Percentiles rank a stretch among this genome's conserved stretches.
Evolutionary conservation across 2,329 filamentous ascomycete genomes (phyloP).

Genomic region (Coleophoma cylindrospora): DNA sequence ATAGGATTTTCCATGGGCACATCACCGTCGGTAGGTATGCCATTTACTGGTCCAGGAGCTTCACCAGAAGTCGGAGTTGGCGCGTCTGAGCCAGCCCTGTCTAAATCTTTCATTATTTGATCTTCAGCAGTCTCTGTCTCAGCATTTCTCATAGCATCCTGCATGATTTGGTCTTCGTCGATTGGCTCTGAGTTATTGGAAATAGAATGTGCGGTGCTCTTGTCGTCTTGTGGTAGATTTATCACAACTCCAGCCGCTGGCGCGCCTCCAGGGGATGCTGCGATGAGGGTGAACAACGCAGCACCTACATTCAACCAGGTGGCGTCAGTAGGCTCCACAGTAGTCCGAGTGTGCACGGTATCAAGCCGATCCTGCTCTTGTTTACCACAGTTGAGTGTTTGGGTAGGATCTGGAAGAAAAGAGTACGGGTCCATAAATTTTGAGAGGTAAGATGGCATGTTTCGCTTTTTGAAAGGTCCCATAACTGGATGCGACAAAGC

Average conservation of each 20-base stretch:
- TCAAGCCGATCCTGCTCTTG: slow-evolving; percentile 3
- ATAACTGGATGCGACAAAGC: slow-evolving; percentile 57
- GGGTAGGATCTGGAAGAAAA: slow-evolving; percentile 51
- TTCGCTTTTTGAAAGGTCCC: slow-evolving; percentile 47
- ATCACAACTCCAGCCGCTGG: neutral
- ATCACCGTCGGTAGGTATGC: slow-evolving; percentile 12
- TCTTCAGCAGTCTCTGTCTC: slow-evolving; percentile 8
- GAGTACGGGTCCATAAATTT: slow-evolving; percentile 57
- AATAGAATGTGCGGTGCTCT: too few relatives aligned
- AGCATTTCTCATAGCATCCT: neutral
- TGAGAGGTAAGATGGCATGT: slow-evolving; percentile 45
- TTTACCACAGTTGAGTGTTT: slow-evolving; percentile 4
- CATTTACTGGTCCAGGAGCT: slow-evolving; percentile 7
- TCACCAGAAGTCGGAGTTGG: slow-evolving; percentile 15
- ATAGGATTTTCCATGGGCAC: neutral
- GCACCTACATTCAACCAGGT: neutral
- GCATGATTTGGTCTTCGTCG: neutral
- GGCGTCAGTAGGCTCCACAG: neutral
- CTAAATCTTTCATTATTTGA: slow-evolving; percentile 20
- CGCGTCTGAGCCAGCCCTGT: slow-evolving; percentile 11
- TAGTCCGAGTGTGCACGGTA: slow-evolving; percentile 4
- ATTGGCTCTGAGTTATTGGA: neutral
- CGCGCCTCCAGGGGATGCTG: neutral
- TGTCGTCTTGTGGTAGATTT: neutral
- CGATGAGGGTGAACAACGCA: neutral